A percentile compares a stretch with the other conserved stretches of the same genome.
These are phyloP conservation scores for Magnusiomyces clavatus DNA, from an alignment of 1,139 yeast genomes.

Conservation along the genomic window DNA sequence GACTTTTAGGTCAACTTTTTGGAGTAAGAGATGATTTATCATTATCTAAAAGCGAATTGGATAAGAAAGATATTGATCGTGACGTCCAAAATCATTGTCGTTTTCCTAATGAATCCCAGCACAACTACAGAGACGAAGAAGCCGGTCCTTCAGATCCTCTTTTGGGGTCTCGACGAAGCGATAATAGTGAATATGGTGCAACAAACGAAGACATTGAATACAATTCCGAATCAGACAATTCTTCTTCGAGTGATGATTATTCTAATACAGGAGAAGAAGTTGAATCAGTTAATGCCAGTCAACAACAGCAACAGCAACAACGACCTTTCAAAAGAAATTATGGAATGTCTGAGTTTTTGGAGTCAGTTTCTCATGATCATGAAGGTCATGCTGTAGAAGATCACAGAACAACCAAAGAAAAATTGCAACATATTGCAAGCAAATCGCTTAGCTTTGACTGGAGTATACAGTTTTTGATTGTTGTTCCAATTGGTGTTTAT, in stretches of 20 bases:
- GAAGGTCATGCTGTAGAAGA: slow-evolving; percentile 7
- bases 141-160: no score
- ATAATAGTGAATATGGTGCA: neutral
- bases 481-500: slow-evolving; percentile 59
- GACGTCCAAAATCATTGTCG: no score
- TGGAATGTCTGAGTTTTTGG: neutral
- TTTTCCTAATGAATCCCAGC: no score
- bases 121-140: no score
- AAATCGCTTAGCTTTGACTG: slow-evolving; percentile 64
- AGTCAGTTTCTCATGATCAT: neutral
- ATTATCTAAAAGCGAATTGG: neutral
- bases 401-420: slow-evolving; percentile 19
- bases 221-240: neutral
- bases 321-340: neutral
- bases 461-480: slow-evolving; percentile 61
- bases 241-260: neutral
- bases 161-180: neutral
- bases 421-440: slow-evolving; percentile 20
- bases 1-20: slow-evolving; percentile 38
- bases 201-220: neutral
- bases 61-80: neutral
- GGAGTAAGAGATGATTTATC: slow-evolving; percentile 20
- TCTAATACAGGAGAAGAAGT: slow-evolving; percentile 6
- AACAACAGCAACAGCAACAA: neutral
- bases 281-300: slow-evolving; percentile 3